phyloP scores from a whole-genome alignment of 2,329 filamentous ascomycete species.

The Cladophialophora chaetospira region DNA sequence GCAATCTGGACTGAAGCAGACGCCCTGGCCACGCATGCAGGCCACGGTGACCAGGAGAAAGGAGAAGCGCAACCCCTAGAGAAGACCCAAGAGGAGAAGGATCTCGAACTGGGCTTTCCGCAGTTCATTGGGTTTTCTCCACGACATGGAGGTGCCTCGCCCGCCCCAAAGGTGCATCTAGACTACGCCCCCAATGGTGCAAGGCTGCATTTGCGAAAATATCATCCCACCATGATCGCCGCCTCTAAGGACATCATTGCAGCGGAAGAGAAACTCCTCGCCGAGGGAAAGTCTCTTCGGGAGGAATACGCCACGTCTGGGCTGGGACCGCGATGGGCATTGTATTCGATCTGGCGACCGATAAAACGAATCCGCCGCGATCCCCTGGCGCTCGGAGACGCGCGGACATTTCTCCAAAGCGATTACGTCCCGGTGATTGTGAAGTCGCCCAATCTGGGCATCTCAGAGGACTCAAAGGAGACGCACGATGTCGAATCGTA shows the following conservation, averaged over 20 bases:
- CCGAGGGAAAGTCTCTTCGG: slow-evolving; percentile 25
- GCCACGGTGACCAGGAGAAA: slow-evolving; percentile 18
- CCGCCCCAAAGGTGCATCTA: slow-evolving; percentile 37
- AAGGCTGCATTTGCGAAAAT: slow-evolving; percentile 34
- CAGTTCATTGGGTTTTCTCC: slow-evolving; percentile 35
- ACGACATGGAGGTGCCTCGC: slow-evolving; percentile 28
- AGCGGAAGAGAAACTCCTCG: slow-evolving; percentile 40
- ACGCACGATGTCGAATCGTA: slow-evolving; percentile 27
- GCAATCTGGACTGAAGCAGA: slow-evolving; percentile 34
- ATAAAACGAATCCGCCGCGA: slow-evolving; percentile 30
- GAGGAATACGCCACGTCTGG: slow-evolving; percentile 21
- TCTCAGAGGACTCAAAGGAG: slow-evolving; percentile 13
- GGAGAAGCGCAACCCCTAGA: slow-evolving; percentile 1
- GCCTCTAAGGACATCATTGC: slow-evolving; percentile 31
- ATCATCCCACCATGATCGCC: slow-evolving; percentile 31
- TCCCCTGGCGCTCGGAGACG: slow-evolving; percentile 28
- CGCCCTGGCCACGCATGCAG: slow-evolving; percentile 29
- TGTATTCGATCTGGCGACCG: slow-evolving; percentile 32
- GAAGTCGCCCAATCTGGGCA: slow-evolving; percentile 26
- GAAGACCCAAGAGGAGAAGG: slow-evolving; percentile 24
- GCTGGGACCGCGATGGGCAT: slow-evolving; percentile 29
- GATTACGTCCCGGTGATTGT: slow-evolving; percentile 28
- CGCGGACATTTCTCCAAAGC: slow-evolving; percentile 25
- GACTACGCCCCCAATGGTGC: slow-evolving; percentile 37
- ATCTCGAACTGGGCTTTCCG: slow-evolving; percentile 28